Base-by-base conservation (phyloP, 2,329 filamentous ascomycete genomes). In the Sporothrix pallida region DNA sequence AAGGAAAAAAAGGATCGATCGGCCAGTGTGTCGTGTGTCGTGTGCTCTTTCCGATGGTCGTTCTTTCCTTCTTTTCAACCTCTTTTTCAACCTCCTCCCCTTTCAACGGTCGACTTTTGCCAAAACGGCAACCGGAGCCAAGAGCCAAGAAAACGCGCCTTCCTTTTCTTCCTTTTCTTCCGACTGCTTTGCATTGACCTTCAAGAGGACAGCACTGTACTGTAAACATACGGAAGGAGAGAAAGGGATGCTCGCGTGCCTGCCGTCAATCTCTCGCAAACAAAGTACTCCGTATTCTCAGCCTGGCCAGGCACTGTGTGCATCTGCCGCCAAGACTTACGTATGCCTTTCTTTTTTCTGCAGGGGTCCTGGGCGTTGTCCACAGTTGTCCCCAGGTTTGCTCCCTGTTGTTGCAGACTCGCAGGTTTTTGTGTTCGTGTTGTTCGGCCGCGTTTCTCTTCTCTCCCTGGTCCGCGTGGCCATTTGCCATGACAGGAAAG, bases 301-400 rank as follows among this genome's bases (percentile, higher is more conserved):
- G n/a, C 7, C 37, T 58, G 5, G 15, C 10, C 7, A 15, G 1
- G 17, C 20, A 73, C 72, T 52, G 72, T 73, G 23, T 50, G 42
- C 20, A 13, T 20, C 48, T 71, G 56, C 37, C 70, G 70, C 70
- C 73, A 72, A 70, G 65, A 70, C 73, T 60, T 74, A 74, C 73
- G 73, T 74, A 72, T 72, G 46, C 65, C 44, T 42, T n/a, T 37
- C 60, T 23, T 44, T 37, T 37, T 37, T 3, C 4, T 23, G n/a
- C 56, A 56, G 44, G 44, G 54, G 54, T 70, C 42, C 20, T 37
- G 60, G 31, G 5, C 7, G 31, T 37, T 20, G n/a, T n/a, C 62
- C 23, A 44, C 63, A 20, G 31, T 37, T 20, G n/a, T n/a, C 62
- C 23, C 54, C 63, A 20, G 48, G 10, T 23, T 26, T 42, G 23